These are phyloP conservation scores for Mentha longifolia DNA, from an alignment of 257 asterid species.

Conservation along the genomic window DNA sequence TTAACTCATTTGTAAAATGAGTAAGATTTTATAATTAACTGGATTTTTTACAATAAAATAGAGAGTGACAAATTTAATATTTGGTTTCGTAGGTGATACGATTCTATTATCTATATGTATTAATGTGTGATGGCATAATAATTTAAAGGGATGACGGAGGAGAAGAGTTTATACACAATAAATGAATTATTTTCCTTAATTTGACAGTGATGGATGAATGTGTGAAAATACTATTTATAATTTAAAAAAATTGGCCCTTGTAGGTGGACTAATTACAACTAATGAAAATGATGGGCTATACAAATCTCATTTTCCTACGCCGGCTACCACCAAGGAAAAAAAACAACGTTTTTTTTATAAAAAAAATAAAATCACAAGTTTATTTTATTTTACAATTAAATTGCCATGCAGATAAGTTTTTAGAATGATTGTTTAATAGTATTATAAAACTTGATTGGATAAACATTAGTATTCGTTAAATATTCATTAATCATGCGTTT, in stretches of 20 bases:
- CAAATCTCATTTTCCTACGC: neutral
- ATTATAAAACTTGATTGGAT: too few relatives aligned
- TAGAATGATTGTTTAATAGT: too few relatives aligned
- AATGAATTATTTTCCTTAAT: neutral
- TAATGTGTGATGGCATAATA: neutral
- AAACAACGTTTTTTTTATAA: too few relatives aligned
- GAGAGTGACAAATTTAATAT: too few relatives aligned
- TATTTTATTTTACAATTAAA: too few relatives aligned
- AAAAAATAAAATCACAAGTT: neutral
- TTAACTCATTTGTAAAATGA: too few relatives aligned
- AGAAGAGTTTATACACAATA: neutral
- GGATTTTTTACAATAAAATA: neutral
- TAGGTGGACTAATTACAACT: constrained; percentile 13
- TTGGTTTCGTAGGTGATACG: neutral
- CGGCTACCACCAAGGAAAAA: constrained; percentile 8
- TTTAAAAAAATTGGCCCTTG: constrained; percentile 10
- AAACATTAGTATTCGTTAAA: neutral
- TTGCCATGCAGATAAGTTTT: too few relatives aligned
- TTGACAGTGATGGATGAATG: constrained; percentile 19
- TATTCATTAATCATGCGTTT: neutral
- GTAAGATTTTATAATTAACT: neutral
- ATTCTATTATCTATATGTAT: neutral
- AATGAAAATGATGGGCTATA: constrained; percentile 29
- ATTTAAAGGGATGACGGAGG: too few relatives aligned
- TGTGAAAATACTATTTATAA: neutral